Evolutionary conservation across 345 rosid species (phyloP).

Genomic region (Trapa incisa): DNA sequence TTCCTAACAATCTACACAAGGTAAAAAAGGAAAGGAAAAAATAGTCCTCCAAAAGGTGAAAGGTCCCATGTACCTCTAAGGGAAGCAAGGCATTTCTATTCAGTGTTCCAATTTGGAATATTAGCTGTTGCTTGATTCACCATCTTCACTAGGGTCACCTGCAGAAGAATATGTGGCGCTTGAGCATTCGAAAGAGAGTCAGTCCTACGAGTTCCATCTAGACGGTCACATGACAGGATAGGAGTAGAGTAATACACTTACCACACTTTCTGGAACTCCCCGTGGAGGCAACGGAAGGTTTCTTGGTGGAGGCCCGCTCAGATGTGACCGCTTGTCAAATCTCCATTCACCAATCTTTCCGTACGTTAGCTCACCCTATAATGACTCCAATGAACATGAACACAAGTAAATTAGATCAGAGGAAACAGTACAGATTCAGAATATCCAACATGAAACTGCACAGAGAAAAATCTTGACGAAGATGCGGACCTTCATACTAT

Average conservation of each 20-base stretch:
- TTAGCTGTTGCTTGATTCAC: constrained; percentile 15
- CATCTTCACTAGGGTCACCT: constrained; percentile 19
- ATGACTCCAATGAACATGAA: not conserved
- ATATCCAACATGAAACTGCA: not conserved
- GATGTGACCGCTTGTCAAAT: constrained; percentile 85
- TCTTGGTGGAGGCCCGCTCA: constrained; percentile 72
- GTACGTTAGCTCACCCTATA: constrained; percentile 56
- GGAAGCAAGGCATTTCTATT: not conserved
- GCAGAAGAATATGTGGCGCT: not conserved
- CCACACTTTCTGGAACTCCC: constrained; percentile 96
- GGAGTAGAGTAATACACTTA: constrained; percentile 22
- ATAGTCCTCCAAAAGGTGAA: not conserved
- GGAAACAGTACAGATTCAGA: not conserved
- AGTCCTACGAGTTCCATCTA: not conserved
- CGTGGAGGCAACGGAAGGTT: constrained; percentile 80
- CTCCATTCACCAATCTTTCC: constrained; percentile 94
- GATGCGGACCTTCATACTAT: constrained; percentile 57
- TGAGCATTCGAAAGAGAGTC: not conserved
- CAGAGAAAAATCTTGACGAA: not conserved
- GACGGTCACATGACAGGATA: not conserved
- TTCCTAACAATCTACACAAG: not conserved
- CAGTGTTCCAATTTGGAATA: constrained; percentile 14
- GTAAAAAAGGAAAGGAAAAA: not conserved
- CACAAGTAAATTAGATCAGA: not conserved
- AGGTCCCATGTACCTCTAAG: not conserved